A percentile compares a stretch with the other conserved stretches of the same genome.
Evolutionary conservation across 805 yeast species (phyloP).

Genomic region (Kodamaea restingae): DNA sequence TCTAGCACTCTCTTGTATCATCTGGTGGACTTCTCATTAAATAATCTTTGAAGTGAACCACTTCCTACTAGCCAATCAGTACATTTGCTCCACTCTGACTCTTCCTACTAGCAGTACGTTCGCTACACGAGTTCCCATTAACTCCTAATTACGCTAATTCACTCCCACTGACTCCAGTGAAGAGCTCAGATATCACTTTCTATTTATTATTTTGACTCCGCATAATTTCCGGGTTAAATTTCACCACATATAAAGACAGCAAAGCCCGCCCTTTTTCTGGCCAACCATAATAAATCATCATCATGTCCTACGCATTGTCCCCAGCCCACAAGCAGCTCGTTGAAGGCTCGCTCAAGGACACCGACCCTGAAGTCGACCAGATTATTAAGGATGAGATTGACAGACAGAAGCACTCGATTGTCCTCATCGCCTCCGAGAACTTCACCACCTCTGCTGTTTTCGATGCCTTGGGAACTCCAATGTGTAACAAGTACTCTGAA

Average conservation of each 20-base stretch:
- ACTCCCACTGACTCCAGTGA: too few relatives aligned
- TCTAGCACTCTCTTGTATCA: too few relatives aligned
- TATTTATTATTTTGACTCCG: conserved; percentile 17
- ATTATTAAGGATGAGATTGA: conserved; percentile 72
- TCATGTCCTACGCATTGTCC: conserved; percentile 46
- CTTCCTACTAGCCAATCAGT: too few relatives aligned
- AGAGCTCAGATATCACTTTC: conserved; percentile 31
- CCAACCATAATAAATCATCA: background rate
- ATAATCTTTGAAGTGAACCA: too few relatives aligned
- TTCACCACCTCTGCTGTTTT: conserved; percentile 94
- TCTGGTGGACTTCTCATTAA: too few relatives aligned
- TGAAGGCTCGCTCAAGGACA: conserved; percentile 59
- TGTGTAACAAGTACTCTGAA: conserved; percentile 97
- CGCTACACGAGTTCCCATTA: too few relatives aligned
- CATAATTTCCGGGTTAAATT: conserved; percentile 1
- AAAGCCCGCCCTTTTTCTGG: background rate
- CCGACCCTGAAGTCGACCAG: conserved; percentile 81
- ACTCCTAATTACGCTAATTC: too few relatives aligned
- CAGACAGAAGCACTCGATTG: conserved; percentile 89
- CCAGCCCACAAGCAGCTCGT: conserved; percentile 49
- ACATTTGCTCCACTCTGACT: too few relatives aligned
- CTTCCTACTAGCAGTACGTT: too few relatives aligned
- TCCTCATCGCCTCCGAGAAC: conserved; percentile 92
- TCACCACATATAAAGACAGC: conserved; percentile 2
- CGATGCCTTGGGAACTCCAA: conserved; percentile 91